Conservation (phyloP, 768 basidiomycete genomes). For the Russula sp. region DNA sequence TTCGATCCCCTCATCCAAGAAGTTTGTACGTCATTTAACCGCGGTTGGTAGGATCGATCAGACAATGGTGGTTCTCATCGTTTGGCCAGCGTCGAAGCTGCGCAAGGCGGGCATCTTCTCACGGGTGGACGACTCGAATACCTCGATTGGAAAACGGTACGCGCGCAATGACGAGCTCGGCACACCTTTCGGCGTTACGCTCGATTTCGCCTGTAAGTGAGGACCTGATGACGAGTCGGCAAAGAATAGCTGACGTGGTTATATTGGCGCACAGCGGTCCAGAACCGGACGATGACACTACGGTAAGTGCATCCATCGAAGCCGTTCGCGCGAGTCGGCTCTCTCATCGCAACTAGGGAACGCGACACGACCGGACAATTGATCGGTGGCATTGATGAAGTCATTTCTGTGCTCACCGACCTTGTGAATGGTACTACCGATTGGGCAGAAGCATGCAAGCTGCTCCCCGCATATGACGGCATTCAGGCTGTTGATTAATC, state of each 20-base stretch:
- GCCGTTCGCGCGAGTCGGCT: background rate
- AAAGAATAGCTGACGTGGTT: slow-evolving; percentile 4
- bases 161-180: slow-evolving; percentile 97
- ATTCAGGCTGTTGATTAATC: slow-evolving; percentile 68
- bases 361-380: slow-evolving; percentile 91
- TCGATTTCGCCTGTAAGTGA: slow-evolving; percentile 84
- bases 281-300: slow-evolving; percentile 90
- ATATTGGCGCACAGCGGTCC: slow-evolving; percentile 50
- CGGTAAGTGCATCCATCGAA: slow-evolving; percentile 44
- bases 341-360: slow-evolving; percentile 46
- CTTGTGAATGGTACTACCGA: slow-evolving; percentile 67
- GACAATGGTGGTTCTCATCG: slow-evolving; percentile 3
- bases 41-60: background rate
- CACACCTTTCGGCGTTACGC: slow-evolving; percentile 92
- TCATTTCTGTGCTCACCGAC: slow-evolving; percentile 70
- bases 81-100: slow-evolving; percentile 66
- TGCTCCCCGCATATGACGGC: slow-evolving; percentile 77
- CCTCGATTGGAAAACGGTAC: slow-evolving; percentile 94
- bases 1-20: slow-evolving; percentile 79
- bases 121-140: slow-evolving; percentile 92
- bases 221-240: slow-evolving; percentile 16
- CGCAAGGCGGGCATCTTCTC: slow-evolving; percentile 86
- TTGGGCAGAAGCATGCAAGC: slow-evolving; percentile 69
- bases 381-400: slow-evolving; percentile 86
- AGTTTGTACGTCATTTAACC: slow-evolving; percentile 62